Evolutionary conservation across 768 basidiomycete genomes (phyloP), one percentile per base, ranked within the genome.

Genomic region (Dendrothele bispora): DNA sequence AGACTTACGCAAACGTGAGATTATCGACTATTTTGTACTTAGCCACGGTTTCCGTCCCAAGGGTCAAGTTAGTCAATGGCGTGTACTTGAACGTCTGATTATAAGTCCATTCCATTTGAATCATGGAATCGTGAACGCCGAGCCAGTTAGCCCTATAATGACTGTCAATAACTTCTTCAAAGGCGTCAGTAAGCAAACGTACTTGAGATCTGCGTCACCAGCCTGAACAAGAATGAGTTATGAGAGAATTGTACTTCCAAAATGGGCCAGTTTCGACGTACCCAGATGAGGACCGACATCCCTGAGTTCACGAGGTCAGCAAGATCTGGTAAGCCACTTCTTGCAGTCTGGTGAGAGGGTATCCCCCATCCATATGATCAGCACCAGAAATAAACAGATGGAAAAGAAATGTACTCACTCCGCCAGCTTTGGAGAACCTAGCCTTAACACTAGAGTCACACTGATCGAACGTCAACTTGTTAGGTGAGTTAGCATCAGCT

Each of bases 81-180:
- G 72, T 74, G 25, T 53, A 58, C 45, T 68, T 69, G 18, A 75
- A 55, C 1, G 64, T 65, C 30, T 64, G 50, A 37, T 68, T 74
- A 5, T 75, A 74, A 37, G 71, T 73, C 75, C 74, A 76, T 38
- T 69, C 62, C 74, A 77, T 77, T 2, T 72, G 67, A 15, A 73
- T 67, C 6, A 66, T 68, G 0, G 65, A 61, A 1, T 65, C 65
- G 30, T 70, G 68, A 3, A 63, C 64, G 2, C 70, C 70, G 10
- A 71, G 59, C 70, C 70, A 71, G 50, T 71, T 71, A 36, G 66
- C 66, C 32, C 59, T 67, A 66, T 21, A 20, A 24, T 3, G 14
- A 28, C n/a, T n/a, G n/a, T n/a, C n/a, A 32, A 28, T 20, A 28
- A 22, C 24, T 25, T 15, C 11, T 35, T 29, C 14, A 27, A 41